Evolutionary conservation across 164 flowering plant genomes (phyloP).

Genomic region (Kingdonia uniflora): DNA sequence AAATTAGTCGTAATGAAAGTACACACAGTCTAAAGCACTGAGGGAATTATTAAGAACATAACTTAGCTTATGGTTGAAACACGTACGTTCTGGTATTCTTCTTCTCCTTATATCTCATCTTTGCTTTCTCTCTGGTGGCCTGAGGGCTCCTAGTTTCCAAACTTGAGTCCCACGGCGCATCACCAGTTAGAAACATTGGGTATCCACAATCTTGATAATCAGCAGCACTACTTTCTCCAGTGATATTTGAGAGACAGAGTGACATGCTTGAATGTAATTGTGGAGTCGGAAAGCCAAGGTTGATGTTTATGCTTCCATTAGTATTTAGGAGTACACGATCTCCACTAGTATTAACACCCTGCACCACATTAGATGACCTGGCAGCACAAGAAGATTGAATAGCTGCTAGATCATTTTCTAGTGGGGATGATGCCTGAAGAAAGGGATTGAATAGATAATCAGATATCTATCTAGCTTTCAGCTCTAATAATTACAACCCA

Average conservation of each 20-base stretch:
- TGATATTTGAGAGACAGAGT: constrained; percentile 40
- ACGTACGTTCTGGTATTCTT: constrained; percentile 66
- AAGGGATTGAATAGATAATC: constrained; percentile 2
- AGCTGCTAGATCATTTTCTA: constrained; percentile 26
- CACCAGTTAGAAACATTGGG: constrained; percentile 34
- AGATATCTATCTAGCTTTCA: neutral
- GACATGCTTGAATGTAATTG: constrained; percentile 47
- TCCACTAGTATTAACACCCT: constrained; percentile 18
- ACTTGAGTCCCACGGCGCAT: constrained; percentile 56
- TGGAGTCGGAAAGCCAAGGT: constrained; percentile 28
- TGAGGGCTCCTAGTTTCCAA: constrained; percentile 41
- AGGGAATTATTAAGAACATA: neutral
- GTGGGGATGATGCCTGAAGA: constrained; percentile 28
- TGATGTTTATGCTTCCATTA: constrained; percentile 24
- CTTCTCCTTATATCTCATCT: constrained; percentile 77
- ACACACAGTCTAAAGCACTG: neutral
- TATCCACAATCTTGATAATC: constrained; percentile 72
- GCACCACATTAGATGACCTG: constrained; percentile 21
- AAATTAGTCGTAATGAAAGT: neutral
- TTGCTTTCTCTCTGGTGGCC: constrained; percentile 62
- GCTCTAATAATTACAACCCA: neutral
- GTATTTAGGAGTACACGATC: constrained; percentile 28
- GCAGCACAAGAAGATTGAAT: constrained; percentile 29
- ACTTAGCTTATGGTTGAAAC: neutral
- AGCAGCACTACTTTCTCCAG: constrained; percentile 50